Evolutionary conservation across 2,329 filamentous ascomycete species (phyloP).

Genomic region (Aspergillus fructus): DNA sequence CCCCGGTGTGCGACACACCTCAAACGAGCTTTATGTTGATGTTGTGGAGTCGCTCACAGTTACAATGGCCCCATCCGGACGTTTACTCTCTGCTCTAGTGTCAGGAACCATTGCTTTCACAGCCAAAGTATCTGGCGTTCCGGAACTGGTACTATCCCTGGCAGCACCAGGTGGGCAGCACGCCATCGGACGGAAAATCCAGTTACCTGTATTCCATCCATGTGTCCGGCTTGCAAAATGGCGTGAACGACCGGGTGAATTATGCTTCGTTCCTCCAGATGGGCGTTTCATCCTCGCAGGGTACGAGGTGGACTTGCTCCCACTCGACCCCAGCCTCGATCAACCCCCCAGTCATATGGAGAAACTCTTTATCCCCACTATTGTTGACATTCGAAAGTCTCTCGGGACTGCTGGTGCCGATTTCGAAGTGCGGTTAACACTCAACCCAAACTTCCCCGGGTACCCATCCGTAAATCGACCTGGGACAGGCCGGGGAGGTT

Average conservation of each 20-base stretch:
- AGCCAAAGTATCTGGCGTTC: slow-evolving; percentile 89
- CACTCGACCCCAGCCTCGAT: slow-evolving; percentile 61
- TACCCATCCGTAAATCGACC: slow-evolving; percentile 41
- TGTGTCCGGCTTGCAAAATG: slow-evolving; percentile 89
- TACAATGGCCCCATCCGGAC: slow-evolving; percentile 84
- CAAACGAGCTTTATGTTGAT: slow-evolving; percentile 96
- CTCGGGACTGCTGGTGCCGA: slow-evolving; percentile 74
- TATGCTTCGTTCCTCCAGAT: slow-evolving; percentile 96
- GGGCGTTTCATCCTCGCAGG: slow-evolving; percentile 90
- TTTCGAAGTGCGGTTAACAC: slow-evolving; percentile 79
- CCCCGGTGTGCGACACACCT: slow-evolving; percentile 90
- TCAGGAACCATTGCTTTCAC: slow-evolving; percentile 95
- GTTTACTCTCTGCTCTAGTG: slow-evolving; percentile 80
- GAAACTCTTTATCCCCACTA: slow-evolving; percentile 77
- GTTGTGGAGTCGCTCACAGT: slow-evolving; percentile 87
- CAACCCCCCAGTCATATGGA: slow-evolving; percentile 55
- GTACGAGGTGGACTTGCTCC: slow-evolving; percentile 89
- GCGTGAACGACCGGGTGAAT: slow-evolving; percentile 81
- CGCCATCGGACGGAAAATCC: slow-evolving; percentile 71
- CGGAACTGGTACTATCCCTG: slow-evolving; percentile 80
- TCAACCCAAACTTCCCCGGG: slow-evolving; percentile 65
- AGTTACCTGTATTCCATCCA: slow-evolving; percentile 91
- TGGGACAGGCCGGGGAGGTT: slow-evolving; percentile 40
- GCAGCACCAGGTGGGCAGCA: slow-evolving; percentile 79
- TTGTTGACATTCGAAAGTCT: slow-evolving; percentile 76